Evolutionary conservation across 208 protist genomes (phyloP).

Genomic region (Leishmania turanica): DNA sequence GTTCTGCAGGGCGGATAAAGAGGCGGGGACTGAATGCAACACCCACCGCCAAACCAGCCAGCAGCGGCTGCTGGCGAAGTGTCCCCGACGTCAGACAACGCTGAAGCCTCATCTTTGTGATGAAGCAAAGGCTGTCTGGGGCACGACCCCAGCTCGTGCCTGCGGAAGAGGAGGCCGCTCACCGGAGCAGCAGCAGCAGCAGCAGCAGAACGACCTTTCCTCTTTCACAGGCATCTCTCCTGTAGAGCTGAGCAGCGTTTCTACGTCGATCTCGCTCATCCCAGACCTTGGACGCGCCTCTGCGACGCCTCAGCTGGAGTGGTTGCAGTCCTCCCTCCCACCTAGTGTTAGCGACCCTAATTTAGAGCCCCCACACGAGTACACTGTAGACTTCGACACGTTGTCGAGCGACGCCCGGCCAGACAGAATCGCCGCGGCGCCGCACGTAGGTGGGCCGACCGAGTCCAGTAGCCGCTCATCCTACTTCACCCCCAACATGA

Average conservation of each 20-base stretch:
- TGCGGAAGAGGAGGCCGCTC: background rate
- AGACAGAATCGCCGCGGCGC: background rate
- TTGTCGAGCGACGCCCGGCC: background rate
- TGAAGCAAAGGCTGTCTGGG: background rate
- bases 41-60: background rate
- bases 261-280: background rate
- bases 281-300: background rate
- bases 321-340: too few relatives aligned
- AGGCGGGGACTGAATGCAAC: background rate
- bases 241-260: background rate
- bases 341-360: background rate
- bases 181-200: background rate
- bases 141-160: background rate
- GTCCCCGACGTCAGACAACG: background rate
- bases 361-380: background rate
- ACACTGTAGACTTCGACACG: background rate
- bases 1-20: background rate
- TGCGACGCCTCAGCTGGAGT: constrained; percentile 1
- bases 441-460: background rate
- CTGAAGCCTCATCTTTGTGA: background rate
- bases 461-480: background rate
- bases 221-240: too few relatives aligned
- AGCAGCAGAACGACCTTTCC: background rate
- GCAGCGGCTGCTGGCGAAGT: background rate
- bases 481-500: background rate